Base-by-base conservation (phyloP, 2,329 filamentous ascomycete species). In the Calonectria montana region DNA sequence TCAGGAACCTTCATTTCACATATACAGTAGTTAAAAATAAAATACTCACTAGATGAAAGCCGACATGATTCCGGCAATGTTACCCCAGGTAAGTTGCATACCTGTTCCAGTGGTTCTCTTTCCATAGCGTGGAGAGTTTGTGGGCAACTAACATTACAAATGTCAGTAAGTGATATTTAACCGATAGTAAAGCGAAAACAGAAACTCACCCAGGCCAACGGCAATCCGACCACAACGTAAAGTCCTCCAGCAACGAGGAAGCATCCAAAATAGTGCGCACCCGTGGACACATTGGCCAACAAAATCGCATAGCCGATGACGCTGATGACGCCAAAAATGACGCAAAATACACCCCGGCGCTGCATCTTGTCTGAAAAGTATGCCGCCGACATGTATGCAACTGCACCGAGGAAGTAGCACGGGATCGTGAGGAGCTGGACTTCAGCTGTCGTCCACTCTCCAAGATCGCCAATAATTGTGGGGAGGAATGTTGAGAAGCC, bases 361-460 rank as follows among this genome's bases (percentile, higher is more conserved):
- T 94, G 93, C 73, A 88, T 86, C 67, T 88, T 87, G 80, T 96
- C 94, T 5, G 92, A 94, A 53, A 94, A 82, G 77, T 88, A 89
- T 0, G 93, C 93, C 2, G 91, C 86, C 10, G 86, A 74, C 80
- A 96, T 89, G 80, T 95, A 96, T 0, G 88, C 89, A 7, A 92
- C 86, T 0, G 93, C 93, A 4, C 94, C 94, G 5, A 95, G 81
- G 6, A 91, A 90, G 80, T 96, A 96, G 82, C 93, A 94, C 0
- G 94, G 94, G 57, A 96, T 93, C 0, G 94, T 96, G 39, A 96
- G 88, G 37, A 94, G 90, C 81, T 96, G 94, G 7, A 94, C 90
- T 78, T 94, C 87, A 0, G 93, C 89, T 0, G 86, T 85, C 0
- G 89, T 87, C 86, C 93, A 94, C 13, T 77, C 71, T 3, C 93